A percentile compares a stretch with the other conserved stretches of the same genome.
Conservation (phyloP, 2,329 filamentous ascomycete species). For the Colletotrichum costaricense region DNA sequence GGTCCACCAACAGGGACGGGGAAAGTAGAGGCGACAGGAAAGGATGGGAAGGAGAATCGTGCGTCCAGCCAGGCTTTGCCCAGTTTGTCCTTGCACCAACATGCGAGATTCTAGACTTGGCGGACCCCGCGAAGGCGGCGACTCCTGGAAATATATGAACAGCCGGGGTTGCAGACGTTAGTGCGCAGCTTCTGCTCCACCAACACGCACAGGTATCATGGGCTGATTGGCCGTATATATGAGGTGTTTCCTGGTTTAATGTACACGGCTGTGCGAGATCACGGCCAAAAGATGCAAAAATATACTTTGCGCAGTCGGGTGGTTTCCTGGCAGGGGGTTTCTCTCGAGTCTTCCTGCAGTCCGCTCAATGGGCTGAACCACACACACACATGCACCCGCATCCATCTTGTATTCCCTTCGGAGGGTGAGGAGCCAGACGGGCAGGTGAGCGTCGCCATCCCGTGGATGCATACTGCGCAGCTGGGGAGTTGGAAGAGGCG, state of each 20-base stretch:
- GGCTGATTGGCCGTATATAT: conserved; percentile 12
- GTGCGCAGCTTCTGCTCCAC: conserved; percentile 20
- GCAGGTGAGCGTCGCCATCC: conserved; percentile 9
- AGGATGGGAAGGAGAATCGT: background rate
- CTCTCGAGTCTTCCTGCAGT: background rate
- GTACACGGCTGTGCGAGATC: background rate
- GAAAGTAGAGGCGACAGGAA: background rate
- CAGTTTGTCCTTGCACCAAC: conserved; percentile 12
- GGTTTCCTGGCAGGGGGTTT: background rate
- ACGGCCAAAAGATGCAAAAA: conserved; percentile 3
- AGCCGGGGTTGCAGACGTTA: conserved; percentile 15
- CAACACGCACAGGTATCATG: background rate
- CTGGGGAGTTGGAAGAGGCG: background rate
- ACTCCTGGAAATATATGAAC: conserved; percentile 32
- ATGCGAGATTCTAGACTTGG: conserved; percentile 27
- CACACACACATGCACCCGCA: background rate
- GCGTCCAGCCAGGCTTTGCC: background rate
- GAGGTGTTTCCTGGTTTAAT: background rate
- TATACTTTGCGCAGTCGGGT: background rate
- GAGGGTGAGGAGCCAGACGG: conserved; percentile 18
- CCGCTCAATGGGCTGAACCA: conserved; percentile 18
- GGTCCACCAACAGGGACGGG: background rate
- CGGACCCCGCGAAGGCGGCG: conserved; percentile 29
- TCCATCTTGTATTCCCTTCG: conserved; percentile 8
- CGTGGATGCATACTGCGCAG: background rate